Evolutionary conservation across 1,139 yeast species (phyloP), one percentile per base, ranked within the genome.

Genomic region (Candida labiduridarum): DNA sequence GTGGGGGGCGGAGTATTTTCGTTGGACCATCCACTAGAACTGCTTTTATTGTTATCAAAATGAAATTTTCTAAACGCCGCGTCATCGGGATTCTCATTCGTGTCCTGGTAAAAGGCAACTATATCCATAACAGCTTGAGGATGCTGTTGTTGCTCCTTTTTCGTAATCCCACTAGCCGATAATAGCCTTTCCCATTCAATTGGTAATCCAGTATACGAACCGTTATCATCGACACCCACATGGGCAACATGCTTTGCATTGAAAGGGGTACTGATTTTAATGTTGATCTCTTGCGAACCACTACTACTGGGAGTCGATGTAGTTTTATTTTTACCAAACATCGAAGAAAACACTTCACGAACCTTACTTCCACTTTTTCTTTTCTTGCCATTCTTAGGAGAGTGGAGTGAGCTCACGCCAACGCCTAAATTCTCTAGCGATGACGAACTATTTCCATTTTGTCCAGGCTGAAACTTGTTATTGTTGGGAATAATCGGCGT

Each of bases 111-210:
- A 63, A 89, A 90, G 40, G 92, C 89, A 53, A 92, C 96, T 56
- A 92, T 91, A 63, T 91, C 96, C 80, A 89, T 85, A 8, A 91
- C 96, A 0, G 96, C 97, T 67, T 90, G 95, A 2, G 97, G 97
- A 64, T 94, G 91, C 59, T 87, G 88, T 59, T 87, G 85, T 63
- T 91, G 97, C 59, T 94, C 98, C 43, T 80, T 81, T 59, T 82
- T 83, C 5, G 96, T 81, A 47, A 94, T 89, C 41, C 98, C 98
- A 64, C 91, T 86, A 15, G 92, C 95, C 16, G 86, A 81, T 54
- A 94, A 76, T 45, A 91, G 74, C 53, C 82, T 79, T 59, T 89
- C 94, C 99, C 99, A 94, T 65, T 89, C 97, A 45, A 82, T 83
- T 1, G 98, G 99, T 49, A 92, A 76, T 1, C 97, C 98, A 1